Evolutionary conservation across 768 basidiomycete genomes (phyloP), one percentile per base, ranked within the genome.

Genomic region (Mycena capillaripes): DNA sequence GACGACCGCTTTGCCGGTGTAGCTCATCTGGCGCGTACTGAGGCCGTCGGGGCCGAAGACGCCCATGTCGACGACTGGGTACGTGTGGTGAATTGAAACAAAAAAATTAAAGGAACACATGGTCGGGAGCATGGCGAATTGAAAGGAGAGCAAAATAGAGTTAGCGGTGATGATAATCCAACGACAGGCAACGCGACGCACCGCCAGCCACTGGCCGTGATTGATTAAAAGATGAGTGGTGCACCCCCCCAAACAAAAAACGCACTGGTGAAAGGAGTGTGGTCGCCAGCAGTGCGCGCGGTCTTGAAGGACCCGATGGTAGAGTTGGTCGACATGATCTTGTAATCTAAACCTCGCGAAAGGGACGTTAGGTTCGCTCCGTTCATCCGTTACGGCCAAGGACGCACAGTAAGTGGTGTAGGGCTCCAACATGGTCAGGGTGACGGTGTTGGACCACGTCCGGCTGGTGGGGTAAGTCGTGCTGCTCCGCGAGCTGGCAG

Each of bases 391-490:
- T 63, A 30, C 32, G 44, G 61, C 48, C 44, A 36, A 63, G 61
- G 48, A 63, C 46, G 48, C 34, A 63, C 61, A 50, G 61, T 50
- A 63, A 14, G 61, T 63, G 30, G 61, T 64, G 48, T 64, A 38
- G 50, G 62, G 62, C 50, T 50, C 25, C 48, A 63, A 34, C 50
- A 50, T 53, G 50, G 62, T 64, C 62, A 52, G 34, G 62, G 48
- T 64, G 62, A 64, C 62, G 34, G 62, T 64, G 48, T 64, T 64
- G 48, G 62, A 64, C 48, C 62, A 64, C 23, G 62, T 64, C 48
- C 62, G 48, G 36, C 62, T 64, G 30, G 62, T 64, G 48, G 62
- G 62, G 62, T 64, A 64, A 46, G 62, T 52, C 48, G 62, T 64
- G 50, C 62, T 64, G 50, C 62, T 64, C 48, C 52, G 48, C 48